phyloP scores from a whole-genome alignment of 2,329 filamentous ascomycete species.

The Aspergillus pseudoviridinutans region DNA sequence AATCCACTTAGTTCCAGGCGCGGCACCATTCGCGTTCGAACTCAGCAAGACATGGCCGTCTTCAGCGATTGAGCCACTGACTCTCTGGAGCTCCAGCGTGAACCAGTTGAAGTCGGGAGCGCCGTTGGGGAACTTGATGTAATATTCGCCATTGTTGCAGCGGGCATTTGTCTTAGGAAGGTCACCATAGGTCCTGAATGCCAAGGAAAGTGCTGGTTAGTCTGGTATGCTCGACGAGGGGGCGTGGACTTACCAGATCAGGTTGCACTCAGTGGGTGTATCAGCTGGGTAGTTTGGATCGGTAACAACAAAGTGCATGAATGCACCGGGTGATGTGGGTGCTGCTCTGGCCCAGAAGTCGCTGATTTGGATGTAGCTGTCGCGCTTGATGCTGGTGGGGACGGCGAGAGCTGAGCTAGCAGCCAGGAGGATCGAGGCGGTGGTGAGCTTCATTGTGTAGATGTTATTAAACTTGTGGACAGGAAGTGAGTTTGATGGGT shows the following conservation, averaged over 20 bases:
- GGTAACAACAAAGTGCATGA: constrained; percentile 19
- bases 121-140: constrained; percentile 21
- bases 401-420: neutral
- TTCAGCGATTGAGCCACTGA: constrained; percentile 17
- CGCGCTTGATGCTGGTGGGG: neutral
- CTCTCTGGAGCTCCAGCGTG: constrained; percentile 17
- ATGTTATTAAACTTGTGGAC: neutral
- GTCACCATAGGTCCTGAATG: constrained; percentile 8
- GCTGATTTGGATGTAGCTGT: constrained; percentile 7
- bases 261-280: constrained; percentile 22
- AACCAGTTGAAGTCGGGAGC: constrained; percentile 15
- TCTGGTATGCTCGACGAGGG: neutral
- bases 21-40: constrained; percentile 1
- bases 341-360: constrained; percentile 11
- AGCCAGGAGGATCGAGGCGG: neutral
- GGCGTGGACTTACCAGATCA: constrained; percentile 16
- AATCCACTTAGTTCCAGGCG: constrained; percentile 16
- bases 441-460: neutral
- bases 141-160: constrained; percentile 22
- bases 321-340: neutral
- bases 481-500: neutral
- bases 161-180: constrained; percentile 15
- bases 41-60: constrained; percentile 14
- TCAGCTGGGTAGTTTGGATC: constrained; percentile 19
- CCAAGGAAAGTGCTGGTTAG: neutral